Percentiles rank a stretch among this genome's conserved stretches.
These are phyloP conservation scores for Zymoseptoria crescenta DNA, from an alignment of 2,329 filamentous ascomycete species.

Conservation along the genomic window DNA sequence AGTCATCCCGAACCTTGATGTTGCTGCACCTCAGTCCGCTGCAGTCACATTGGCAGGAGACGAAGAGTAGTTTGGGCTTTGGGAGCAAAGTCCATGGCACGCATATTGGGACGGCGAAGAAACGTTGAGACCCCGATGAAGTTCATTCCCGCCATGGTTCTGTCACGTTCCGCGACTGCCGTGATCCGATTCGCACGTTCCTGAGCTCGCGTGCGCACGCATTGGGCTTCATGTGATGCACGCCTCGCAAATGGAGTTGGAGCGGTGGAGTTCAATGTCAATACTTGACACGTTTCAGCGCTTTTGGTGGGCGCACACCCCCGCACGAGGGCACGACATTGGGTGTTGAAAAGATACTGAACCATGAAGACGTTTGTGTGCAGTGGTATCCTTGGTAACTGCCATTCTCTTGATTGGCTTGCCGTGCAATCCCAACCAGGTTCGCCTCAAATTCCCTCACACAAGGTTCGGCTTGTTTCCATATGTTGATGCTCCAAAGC, in stretches of 20 bases:
- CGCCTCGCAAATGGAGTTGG: background rate
- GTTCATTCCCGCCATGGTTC: background rate
- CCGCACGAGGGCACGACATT: background rate
- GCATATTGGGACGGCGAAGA: conserved; percentile 80
- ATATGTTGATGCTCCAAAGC: background rate
- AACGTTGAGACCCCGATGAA: conserved; percentile 26
- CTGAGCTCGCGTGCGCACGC: no score
- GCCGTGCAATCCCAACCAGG: background rate
- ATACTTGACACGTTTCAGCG: background rate
- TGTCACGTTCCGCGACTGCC: background rate
- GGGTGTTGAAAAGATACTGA: background rate
- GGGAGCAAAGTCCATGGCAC: conserved; percentile 89
- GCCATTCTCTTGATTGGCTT: background rate
- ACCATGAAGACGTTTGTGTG: background rate
- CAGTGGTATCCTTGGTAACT: background rate
- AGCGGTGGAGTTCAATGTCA: background rate
- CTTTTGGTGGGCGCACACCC: no score
- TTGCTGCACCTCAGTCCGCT: conserved; percentile 96
- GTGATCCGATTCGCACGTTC: no score
- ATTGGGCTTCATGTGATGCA: no score
- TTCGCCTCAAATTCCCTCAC: background rate
- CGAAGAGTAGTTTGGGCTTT: conserved; percentile 88
- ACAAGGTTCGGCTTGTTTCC: background rate
- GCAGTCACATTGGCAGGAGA: conserved; percentile 84
- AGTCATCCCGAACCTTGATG: conserved; percentile 84